These are phyloP conservation scores for Oemleria cerasiformis DNA, from an alignment of 306 rosid species.

Conservation along the genomic window DNA sequence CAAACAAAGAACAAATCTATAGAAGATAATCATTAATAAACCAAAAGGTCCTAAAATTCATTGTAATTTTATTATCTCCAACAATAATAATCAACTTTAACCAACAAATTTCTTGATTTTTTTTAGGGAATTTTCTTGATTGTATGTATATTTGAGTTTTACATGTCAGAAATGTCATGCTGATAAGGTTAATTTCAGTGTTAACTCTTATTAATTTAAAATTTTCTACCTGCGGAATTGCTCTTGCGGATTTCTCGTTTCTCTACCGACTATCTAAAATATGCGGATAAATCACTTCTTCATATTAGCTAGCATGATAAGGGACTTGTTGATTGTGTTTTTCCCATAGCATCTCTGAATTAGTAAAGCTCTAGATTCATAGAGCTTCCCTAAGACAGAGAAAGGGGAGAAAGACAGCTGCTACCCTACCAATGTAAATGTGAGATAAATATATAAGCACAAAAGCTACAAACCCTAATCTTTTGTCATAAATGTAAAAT, in stretches of 20 bases:
- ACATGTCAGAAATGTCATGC: neutral
- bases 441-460: neutral
- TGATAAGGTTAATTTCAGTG: neutral
- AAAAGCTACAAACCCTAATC: neutral
- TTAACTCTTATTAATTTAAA: neutral
- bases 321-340: neutral
- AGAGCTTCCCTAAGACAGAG: neutral
- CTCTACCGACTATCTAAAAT: neutral
- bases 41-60: neutral
- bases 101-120: neutral
- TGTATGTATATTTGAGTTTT: neutral
- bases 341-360: neutral
- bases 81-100: neutral
- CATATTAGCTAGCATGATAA: neutral
- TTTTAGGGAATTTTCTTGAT: neutral
- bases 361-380: neutral
- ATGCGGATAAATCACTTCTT: neutral
- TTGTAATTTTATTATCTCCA: neutral
- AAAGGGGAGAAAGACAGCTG: neutral
- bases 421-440: neutral
- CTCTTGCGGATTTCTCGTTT: fast-evolving
- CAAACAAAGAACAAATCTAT: neutral
- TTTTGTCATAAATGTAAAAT: neutral
- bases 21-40: neutral
- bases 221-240: neutral